These are phyloP conservation scores for Phytopythium ostracodes DNA, from an alignment of 352 stramenopile species.

Conservation along the genomic window DNA sequence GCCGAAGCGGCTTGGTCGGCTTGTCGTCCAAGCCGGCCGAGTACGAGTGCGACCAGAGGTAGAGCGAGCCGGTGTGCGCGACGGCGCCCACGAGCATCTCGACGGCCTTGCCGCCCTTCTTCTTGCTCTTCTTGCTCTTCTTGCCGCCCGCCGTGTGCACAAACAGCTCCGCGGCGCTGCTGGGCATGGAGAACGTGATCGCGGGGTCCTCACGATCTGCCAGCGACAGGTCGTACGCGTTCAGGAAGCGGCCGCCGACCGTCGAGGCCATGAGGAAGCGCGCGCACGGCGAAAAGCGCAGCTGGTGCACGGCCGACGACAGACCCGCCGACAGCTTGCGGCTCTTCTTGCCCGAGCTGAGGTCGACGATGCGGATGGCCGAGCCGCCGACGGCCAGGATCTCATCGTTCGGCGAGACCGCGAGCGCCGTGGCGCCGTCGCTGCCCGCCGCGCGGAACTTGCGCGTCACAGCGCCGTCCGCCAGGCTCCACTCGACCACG, in stretches of 20 bases:
- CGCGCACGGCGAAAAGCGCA: constrained; percentile 58
- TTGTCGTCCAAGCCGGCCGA: constrained; percentile 33
- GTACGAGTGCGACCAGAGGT: constrained; percentile 74
- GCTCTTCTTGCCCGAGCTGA: constrained; percentile 75
- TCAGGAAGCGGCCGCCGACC: constrained; percentile 72
- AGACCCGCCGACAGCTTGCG: constrained; percentile 70
- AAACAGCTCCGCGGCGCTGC: constrained; percentile 44
- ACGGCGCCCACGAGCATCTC: constrained; percentile 60
- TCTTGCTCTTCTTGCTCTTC: constrained; percentile 41
- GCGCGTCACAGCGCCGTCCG: constrained; percentile 42
- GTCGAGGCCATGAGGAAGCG: constrained; percentile 75
- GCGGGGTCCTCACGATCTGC: constrained; percentile 61
- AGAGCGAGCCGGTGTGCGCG: constrained; percentile 56
- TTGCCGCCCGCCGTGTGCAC: constrained; percentile 56
- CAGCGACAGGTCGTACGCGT: constrained; percentile 74
- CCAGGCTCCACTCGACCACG: constrained; percentile 75
- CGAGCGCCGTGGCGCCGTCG: constrained; percentile 58
- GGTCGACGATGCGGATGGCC: constrained; percentile 68
- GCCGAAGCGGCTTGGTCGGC: constrained; percentile 51
- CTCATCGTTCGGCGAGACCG: constrained; percentile 59
- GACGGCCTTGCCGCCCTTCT: constrained; percentile 30
- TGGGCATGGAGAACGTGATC: constrained; percentile 73
- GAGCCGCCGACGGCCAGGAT: constrained; percentile 61
- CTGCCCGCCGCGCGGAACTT: constrained; percentile 53
- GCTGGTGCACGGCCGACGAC: constrained; percentile 64